These are phyloP conservation scores for Uronychia setigera DNA, from an alignment of 73 alveolate genomes.

Conservation along the genomic window DNA sequence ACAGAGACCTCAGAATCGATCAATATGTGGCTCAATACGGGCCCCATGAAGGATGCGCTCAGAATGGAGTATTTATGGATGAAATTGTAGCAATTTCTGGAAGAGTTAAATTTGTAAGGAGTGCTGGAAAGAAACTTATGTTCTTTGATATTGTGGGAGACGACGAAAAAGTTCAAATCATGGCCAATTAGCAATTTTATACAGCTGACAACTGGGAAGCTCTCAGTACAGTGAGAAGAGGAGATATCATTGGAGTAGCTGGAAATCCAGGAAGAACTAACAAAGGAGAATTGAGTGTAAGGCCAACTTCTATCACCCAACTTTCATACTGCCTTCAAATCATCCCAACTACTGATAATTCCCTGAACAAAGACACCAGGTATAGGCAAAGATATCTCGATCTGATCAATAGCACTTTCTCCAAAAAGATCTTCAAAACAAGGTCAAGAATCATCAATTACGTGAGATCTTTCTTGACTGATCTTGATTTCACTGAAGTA, in stretches of 20 bases:
- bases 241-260: conserved; percentile 95
- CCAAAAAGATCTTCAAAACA: conserved; percentile 87
- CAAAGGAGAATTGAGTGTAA: conserved; percentile 93
- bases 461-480: conserved; percentile 91
- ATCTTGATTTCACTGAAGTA: conserved; percentile 96
- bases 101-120: conserved; percentile 91
- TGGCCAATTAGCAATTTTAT: conserved; percentile 76
- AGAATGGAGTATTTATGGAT: conserved; percentile 84
- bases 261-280: conserved; percentile 96
- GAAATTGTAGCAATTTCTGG: conserved; percentile 92
- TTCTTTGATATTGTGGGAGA: conserved; percentile 95
- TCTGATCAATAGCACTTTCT: conserved; percentile 87
- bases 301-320: conserved; percentile 70
- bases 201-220: conserved; percentile 70
- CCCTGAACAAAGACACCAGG: conserved; percentile 94
- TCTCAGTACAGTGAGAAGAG: conserved; percentile 79
- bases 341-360: conserved; percentile 77
- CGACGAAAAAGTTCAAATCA: conserved; percentile 91
- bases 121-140: conserved; percentile 85
- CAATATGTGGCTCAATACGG: conserved; percentile 79
- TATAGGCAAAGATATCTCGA: conserved; percentile 98
- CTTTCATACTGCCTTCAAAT: conserved; percentile 94
- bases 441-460: conserved; percentile 92
- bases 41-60: conserved; percentile 55
- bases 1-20: conserved; percentile 80